These are phyloP conservation scores for Acer yangbiense DNA, from an alignment of 345 rosid genomes.

Conservation along the genomic window DNA sequence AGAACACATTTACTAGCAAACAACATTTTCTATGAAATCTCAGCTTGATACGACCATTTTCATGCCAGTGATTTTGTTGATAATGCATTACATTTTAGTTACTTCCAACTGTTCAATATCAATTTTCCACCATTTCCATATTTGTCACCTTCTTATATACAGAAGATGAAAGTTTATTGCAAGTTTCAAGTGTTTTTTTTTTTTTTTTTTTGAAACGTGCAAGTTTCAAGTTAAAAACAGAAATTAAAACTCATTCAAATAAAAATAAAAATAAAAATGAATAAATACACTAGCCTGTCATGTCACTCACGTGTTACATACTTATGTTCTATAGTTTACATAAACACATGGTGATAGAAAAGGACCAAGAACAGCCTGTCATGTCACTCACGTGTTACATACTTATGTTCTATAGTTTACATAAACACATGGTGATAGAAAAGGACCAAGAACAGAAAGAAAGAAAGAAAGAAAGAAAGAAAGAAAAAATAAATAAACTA, in stretches of 20 bases:
- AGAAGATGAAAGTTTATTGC: not conserved
- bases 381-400: not conserved
- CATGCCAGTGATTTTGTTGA: conserved; percentile 1
- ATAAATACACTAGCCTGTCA: not conserved
- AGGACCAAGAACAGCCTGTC: not conserved
- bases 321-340: not conserved
- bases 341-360: not conserved
- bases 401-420: not conserved
- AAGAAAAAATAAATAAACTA: not conserved
- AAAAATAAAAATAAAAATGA: not conserved
- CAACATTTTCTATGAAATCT: not conserved
- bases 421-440: not conserved
- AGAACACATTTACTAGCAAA: not conserved
- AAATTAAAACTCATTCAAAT: not conserved
- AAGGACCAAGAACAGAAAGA: not conserved
- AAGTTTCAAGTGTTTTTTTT: not conserved
- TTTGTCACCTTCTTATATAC: not conserved
- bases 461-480: not conserved
- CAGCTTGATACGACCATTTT: not conserved
- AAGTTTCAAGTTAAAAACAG: not conserved
- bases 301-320: not conserved
- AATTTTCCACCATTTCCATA: not conserved
- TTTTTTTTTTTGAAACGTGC: not conserved
- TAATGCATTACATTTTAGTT: not conserved
- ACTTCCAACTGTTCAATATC: not conserved